These are phyloP conservation scores for Waltergamsia citrina DNA, from an alignment of 2,329 filamentous ascomycete genomes.

Conservation along the genomic window DNA sequence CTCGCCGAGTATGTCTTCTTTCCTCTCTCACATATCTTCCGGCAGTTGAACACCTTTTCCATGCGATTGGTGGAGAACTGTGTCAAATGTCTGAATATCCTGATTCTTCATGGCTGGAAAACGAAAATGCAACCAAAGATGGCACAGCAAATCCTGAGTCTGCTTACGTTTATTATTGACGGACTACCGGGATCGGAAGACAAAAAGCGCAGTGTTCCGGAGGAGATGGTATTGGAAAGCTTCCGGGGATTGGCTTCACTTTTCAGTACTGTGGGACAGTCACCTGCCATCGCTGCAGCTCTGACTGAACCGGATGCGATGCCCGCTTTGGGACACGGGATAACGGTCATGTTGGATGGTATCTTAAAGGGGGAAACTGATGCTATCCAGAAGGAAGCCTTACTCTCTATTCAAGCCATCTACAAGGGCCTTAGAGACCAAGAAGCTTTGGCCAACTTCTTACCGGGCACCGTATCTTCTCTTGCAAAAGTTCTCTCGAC, in stretches of 20 bases:
- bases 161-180: constrained; percentile 74
- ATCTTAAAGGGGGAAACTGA: constrained; percentile 54
- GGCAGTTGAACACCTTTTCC: constrained; percentile 62
- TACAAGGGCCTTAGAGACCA: constrained; percentile 57
- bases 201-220: constrained; percentile 40
- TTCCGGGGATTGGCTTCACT: constrained; percentile 62
- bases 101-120: constrained; percentile 75
- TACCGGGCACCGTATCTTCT: constrained; percentile 80
- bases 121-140: constrained; percentile 60
- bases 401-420: constrained; percentile 53
- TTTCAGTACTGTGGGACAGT: constrained; percentile 47
- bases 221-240: constrained; percentile 66
- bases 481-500: constrained; percentile 67
- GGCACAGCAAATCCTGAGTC: constrained; percentile 74
- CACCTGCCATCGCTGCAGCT: constrained; percentile 35
- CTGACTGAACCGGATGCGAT: constrained; percentile 51
- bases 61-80: constrained; percentile 65
- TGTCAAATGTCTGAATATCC: constrained; percentile 62
- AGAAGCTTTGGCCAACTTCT: constrained; percentile 71
- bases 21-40: constrained; percentile 78
- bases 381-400: constrained; percentile 62
- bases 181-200: constrained; percentile 50
- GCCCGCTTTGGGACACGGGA: constrained; percentile 71
- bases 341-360: constrained; percentile 71
- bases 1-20: constrained; percentile 94